Conservation (phyloP, 2,329 filamentous ascomycete genomes). For the Aureobasidium uvarum region DNA sequence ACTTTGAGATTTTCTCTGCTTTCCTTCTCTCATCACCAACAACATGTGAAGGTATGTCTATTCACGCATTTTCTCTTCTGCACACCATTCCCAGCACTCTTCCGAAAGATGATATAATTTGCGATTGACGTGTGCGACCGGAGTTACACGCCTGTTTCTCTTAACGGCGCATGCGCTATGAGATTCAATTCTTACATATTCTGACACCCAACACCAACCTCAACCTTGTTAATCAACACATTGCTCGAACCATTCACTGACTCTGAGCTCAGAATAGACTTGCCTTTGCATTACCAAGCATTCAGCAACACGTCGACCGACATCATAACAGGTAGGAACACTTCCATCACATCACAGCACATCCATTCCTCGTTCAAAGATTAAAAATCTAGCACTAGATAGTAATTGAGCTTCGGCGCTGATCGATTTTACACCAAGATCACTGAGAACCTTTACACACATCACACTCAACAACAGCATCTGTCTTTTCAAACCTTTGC, state of each 20-base stretch:
- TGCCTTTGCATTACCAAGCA: not conserved
- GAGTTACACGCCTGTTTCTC: conserved; percentile 89
- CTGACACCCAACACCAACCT: conserved; percentile 58
- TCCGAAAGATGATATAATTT: conserved; percentile 93
- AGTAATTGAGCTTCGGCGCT: conserved; percentile 42
- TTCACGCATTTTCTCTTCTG: not conserved
- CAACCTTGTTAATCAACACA: not conserved
- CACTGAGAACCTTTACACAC: conserved; percentile 36
- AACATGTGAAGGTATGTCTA: conserved; percentile 27
- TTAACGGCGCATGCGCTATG: conserved; percentile 71
- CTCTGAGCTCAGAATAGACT: conserved; percentile 19
- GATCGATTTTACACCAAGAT: conserved; percentile 44
- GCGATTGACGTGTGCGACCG: conserved; percentile 87
- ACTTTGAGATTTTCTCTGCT: conserved; percentile 20
- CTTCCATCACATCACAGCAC: conserved; percentile 8
- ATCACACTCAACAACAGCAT: conserved; percentile 5
- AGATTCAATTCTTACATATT: conserved; percentile 99
- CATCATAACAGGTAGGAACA: conserved; percentile 11
- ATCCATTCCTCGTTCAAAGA: conserved; percentile 52
- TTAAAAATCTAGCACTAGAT: conserved; percentile 64
- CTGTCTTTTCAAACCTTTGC: not conserved
- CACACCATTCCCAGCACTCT: conserved; percentile 8
- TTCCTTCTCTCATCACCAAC: conserved; percentile 20
- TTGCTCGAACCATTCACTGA: conserved; percentile 16
- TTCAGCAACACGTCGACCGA: not conserved